Conservation (phyloP, 2,329 filamentous ascomycete genomes). For the Pseudocercospora fijiensis region DNA sequence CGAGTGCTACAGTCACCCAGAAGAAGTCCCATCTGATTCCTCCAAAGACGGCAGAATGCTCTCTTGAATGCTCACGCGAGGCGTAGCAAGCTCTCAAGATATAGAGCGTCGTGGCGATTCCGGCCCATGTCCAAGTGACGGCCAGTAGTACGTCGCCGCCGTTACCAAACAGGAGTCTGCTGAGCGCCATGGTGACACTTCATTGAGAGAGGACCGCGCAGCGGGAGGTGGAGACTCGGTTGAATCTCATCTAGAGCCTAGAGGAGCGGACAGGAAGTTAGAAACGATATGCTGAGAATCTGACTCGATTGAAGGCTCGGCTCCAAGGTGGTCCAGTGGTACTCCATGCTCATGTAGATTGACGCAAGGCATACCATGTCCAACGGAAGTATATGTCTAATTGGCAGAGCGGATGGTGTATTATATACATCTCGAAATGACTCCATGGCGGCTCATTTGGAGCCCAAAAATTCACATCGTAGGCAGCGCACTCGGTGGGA, state of each 20-base stretch:
- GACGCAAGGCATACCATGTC: neutral
- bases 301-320: neutral
- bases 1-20: constrained; percentile 14
- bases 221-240: neutral
- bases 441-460: neutral
- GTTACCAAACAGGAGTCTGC: neutral
- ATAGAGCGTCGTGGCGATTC: constrained; percentile 15
- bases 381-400: neutral
- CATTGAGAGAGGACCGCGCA: neutral
- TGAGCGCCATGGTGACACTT: neutral
- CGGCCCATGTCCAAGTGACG: constrained; percentile 22
- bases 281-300: neutral
- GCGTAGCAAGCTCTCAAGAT: constrained; percentile 14
- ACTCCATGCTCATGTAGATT: neutral
- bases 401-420: neutral
- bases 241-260: neutral
- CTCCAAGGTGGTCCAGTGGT: neutral
- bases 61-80: constrained; percentile 3
- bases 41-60: constrained; percentile 6
- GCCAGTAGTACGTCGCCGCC: constrained; percentile 11
- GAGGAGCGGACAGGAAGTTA: neutral
- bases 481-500: neutral
- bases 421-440: neutral
- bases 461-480: neutral
- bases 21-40: constrained; percentile 20